Base-by-base conservation (phyloP, 306 rosid species). In the Myrica gale region DNA sequence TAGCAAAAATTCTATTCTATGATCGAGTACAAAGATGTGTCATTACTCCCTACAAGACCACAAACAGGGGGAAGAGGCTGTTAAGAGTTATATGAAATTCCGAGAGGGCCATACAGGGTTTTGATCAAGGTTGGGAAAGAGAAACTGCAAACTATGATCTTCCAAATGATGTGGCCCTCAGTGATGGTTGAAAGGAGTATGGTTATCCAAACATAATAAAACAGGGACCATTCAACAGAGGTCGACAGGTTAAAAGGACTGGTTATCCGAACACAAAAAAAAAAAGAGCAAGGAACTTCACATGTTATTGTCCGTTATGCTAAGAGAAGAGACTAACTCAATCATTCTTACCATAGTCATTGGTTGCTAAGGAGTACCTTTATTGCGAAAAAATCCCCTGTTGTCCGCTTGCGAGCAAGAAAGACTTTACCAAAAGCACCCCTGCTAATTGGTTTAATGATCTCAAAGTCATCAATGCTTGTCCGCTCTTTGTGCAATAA, bases 401-500 rank as follows among this genome's bases (percentile, higher is more conserved):
- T 66, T 16, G 70, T 42, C 70, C 70, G 48, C 70, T 66, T 66
- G 13, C 70, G 70, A 7, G 70, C 50, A 66, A 66, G 70, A 66
- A 66, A 66, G 48, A 66, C 70, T 66, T 43, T 66, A 66, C 70
- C 70, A 66, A 66, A 66, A n/a, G 70, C 70, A 66, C 70, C 70
- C 51, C 70, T 66, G 51, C 50, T 66, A 66, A 66, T 66, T 66
- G 70, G 70, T 66, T 66, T 66, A 20, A 66, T 66, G 10, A 66
- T 66, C 70, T 66, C 70, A 42, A 66, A 66, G 70, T 66, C 50
- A 66, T 66, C 70, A n/a, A 66, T 66, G 70, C 70, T 66, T 17
- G 51, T 66, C 70, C 70, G 50, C 48, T 65, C 70, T 41, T 65
- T 65, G 23, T 41, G 70, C 26, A 17, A 0, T 13, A 42, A 42